Evolutionary conservation across 371 early-diverging fungal species (phyloP).

Genomic region (Zopfochytrium polystomum): DNA sequence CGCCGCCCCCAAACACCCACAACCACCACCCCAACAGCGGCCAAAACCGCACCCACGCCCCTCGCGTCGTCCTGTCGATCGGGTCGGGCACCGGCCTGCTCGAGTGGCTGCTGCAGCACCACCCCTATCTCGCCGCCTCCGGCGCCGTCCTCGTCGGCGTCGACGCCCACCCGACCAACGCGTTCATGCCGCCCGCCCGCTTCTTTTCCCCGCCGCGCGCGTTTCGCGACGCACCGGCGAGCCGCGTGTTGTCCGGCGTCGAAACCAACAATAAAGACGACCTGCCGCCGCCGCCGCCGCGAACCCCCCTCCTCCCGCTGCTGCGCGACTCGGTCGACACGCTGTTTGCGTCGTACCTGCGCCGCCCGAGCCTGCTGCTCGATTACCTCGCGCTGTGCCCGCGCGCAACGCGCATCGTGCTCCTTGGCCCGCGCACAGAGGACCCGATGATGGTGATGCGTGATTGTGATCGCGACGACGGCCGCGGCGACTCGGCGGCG

Average conservation of each 20-base stretch:
- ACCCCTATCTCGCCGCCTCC: not conserved
- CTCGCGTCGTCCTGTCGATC: conserved; percentile 8
- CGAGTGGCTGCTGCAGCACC: conserved; percentile 6
- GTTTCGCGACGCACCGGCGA: not conserved
- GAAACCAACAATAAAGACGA: not conserved
- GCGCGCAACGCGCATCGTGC: not conserved
- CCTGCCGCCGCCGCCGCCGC: too few species aligned
- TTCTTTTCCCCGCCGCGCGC: conserved; percentile 5
- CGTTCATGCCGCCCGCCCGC: not conserved
- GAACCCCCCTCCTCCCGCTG: too few species aligned
- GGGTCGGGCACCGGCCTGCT: conserved; percentile 16
- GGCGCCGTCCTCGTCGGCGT: conserved; percentile 1
- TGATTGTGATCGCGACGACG: too few species aligned
- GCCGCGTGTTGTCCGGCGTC: not conserved
- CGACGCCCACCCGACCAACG: conserved; percentile 12
- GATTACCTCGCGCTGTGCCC: conserved; percentile 1
- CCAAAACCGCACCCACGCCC: too few species aligned
- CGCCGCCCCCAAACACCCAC: too few species aligned
- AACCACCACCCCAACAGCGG: not conserved
- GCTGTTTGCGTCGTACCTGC: conserved; percentile 8
- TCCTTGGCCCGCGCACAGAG: conserved; percentile 17
- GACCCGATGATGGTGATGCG: conserved; percentile 10
- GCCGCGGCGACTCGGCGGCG: too few species aligned
- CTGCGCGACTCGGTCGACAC: not conserved
- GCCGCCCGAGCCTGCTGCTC: conserved; percentile 6